Evolutionary conservation across 306 rosid genomes (phyloP), one percentile per base, ranked within the genome.

Genomic region (Lathyrus aphaca): DNA sequence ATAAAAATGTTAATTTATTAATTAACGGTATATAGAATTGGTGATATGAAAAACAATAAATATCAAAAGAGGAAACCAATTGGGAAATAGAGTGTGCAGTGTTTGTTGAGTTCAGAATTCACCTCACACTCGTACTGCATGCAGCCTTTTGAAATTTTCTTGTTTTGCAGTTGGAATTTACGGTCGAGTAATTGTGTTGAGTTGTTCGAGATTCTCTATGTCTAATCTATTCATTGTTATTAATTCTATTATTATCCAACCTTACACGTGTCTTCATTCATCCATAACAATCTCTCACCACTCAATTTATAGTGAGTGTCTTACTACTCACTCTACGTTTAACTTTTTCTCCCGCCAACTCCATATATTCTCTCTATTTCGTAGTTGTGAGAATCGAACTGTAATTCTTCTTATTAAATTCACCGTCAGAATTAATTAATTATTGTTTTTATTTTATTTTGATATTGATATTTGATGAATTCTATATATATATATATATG

Each of bases 151-250:
- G 14, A 4, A 16, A 8, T 3, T 49, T 5, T 49, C 17, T 49
- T 18, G 39, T 35, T 35, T 35, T 35, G 39, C 27, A 50, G 60
- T 54, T 54, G 1, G 35, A 23, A 10, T 54, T 23, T 53, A 53
- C 32, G 32, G 58, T 53, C 23, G 15, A 51, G 58, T 53, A 53
- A 10, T 53, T 21, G 59, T 10, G 30, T 53, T 53, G 30, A 1
- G 17, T 55, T 13, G 5, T 55, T 55, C 62, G 39, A 55, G 62
- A 18, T 5, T 55, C 62, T 21, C n/a, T 55, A 13, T 27, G 62
- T 25, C 39, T 37, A 56, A 56, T 56, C 39, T 16, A 55, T 55
- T 55, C 62, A 55, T 50, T 50, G 10, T 15, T 46, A 14, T 45
- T 45, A 38, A 0, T 8, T 2, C 13, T 45, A 46, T 46, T 46